phyloP scores from a whole-genome alignment of 2,329 filamentous ascomycete genomes.

The Diaporthe velutina region DNA sequence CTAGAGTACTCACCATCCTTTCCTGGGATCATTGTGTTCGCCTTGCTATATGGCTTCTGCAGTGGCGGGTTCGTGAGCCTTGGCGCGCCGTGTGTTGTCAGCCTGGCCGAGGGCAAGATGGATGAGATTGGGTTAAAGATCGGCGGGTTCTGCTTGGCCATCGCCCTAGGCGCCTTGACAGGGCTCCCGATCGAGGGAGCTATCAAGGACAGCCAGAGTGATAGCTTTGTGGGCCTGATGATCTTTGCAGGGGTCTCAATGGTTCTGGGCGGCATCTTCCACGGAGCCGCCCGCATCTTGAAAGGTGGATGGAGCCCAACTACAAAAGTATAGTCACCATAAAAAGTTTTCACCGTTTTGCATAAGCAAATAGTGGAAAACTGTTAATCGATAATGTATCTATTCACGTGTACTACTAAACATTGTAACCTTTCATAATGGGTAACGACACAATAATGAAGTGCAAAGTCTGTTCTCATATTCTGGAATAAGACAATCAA shows the following conservation, averaged over 20 bases:
- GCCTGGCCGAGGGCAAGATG: slow-evolving; percentile 15
- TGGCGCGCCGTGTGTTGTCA: slow-evolving; percentile 7
- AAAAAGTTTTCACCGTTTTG: too few species aligned
- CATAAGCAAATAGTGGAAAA: background rate
- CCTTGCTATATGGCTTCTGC: background rate
- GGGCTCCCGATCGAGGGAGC: slow-evolving; percentile 7
- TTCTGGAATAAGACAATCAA: background rate
- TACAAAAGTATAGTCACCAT: background rate
- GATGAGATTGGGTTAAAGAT: slow-evolving; percentile 16
- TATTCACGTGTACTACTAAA: background rate
- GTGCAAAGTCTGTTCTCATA: too few species aligned
- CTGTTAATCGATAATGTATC: background rate
- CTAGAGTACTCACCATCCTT: background rate
- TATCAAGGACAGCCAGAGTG: slow-evolving; percentile 9
- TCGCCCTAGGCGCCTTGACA: slow-evolving; percentile 3
- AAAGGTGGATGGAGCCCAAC: slow-evolving; percentile 3
- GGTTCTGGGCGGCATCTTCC: background rate
- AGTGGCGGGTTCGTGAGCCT: slow-evolving; percentile 12
- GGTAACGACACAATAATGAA: background rate
- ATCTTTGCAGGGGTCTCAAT: slow-evolving; percentile 16
- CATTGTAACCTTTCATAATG: background rate
- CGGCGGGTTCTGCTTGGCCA: slow-evolving; percentile 11
- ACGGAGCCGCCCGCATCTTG: background rate
- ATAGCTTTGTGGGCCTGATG: slow-evolving; percentile 12
- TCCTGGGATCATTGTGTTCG: background rate